Evolutionary conservation across 129 eudicot species (phyloP).

Genomic region (Smallanthus sonchifolius): DNA sequence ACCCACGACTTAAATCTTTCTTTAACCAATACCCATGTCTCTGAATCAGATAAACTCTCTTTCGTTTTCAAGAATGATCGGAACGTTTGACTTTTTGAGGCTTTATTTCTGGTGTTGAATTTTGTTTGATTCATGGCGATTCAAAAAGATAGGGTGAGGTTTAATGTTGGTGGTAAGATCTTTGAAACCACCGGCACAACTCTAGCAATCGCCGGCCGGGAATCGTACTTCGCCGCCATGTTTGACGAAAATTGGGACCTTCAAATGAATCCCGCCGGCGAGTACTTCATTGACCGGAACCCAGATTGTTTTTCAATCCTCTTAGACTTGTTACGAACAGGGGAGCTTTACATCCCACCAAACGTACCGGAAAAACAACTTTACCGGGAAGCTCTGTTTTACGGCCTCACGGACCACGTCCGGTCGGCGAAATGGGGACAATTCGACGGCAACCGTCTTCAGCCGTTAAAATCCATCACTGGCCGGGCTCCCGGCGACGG

Average conservation of each 20-base stretch:
- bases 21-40: conserved; percentile 36
- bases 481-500: conserved; percentile 90
- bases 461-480: conserved; percentile 41
- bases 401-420: conserved; percentile 69
- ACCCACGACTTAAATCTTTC: conserved; percentile 40
- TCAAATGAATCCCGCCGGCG: conserved; percentile 28
- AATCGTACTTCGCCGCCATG: conserved; percentile 85
- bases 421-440: conserved; percentile 81
- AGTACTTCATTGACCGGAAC: conserved; percentile 84
- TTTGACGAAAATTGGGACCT: conserved; percentile 86
- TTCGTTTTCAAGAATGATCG: conserved; percentile 24
- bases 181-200: conserved; percentile 95
- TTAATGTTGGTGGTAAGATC: conserved; percentile 88
- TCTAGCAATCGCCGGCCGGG: conserved; percentile 81
- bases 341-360: conserved; percentile 66
- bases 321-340: conserved; percentile 79
- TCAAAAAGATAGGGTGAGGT: conserved; percentile 69
- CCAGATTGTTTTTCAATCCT: conserved; percentile 79
- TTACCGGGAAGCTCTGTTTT: conserved; percentile 71
- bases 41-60: conserved; percentile 11
- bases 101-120: conserved; percentile 1
- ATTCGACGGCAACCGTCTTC: conserved; percentile 85
- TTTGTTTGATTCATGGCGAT: conserved; percentile 45
- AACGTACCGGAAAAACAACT: conserved; percentile 59
- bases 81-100: conserved; percentile 11